These are phyloP conservation scores for Parasitella parasitica DNA, from an alignment of 371 early-diverging fungal species.

Conservation along the genomic window DNA sequence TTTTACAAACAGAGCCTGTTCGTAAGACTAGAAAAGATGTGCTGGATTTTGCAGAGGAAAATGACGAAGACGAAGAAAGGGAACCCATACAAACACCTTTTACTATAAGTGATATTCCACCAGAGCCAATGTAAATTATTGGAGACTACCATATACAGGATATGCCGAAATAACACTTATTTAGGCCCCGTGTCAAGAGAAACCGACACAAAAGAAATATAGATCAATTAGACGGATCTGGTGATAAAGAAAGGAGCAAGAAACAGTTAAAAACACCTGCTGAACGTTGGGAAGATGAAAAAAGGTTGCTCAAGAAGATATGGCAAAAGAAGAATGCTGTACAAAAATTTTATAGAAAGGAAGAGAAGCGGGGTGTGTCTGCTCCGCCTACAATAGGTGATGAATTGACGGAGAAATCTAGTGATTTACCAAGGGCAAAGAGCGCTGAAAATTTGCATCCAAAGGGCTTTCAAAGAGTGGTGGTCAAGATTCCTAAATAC, in stretches of 20 bases:
- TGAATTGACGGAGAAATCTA: too few relatives aligned
- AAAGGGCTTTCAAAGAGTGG: neutral
- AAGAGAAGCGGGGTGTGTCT: neutral
- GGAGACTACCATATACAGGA: too few relatives aligned
- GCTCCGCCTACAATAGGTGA: neutral
- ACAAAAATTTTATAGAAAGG: neutral
- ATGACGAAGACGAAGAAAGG: neutral
- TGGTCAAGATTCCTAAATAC: neutral
- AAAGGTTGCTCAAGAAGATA: conserved; percentile 1
- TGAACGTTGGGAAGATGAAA: conserved; percentile 11
- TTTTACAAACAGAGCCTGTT: neutral
- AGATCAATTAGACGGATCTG: conserved; percentile 58
- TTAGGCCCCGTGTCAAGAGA: neutral
- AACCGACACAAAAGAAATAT: neutral
- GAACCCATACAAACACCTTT: conserved; percentile 16
- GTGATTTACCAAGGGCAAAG: neutral
- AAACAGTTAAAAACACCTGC: neutral
- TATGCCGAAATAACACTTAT: neutral
- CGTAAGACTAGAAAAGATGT: neutral
- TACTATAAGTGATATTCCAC: conserved; percentile 29
- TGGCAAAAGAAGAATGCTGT: neutral
- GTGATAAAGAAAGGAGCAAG: conserved; percentile 22
- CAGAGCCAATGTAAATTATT: conserved; percentile 12
- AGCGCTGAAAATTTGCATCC: neutral
- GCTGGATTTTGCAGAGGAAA: neutral